Conservation (phyloP, 108 stramenopile species). For the Cylindrotheca fusiformis region DNA sequence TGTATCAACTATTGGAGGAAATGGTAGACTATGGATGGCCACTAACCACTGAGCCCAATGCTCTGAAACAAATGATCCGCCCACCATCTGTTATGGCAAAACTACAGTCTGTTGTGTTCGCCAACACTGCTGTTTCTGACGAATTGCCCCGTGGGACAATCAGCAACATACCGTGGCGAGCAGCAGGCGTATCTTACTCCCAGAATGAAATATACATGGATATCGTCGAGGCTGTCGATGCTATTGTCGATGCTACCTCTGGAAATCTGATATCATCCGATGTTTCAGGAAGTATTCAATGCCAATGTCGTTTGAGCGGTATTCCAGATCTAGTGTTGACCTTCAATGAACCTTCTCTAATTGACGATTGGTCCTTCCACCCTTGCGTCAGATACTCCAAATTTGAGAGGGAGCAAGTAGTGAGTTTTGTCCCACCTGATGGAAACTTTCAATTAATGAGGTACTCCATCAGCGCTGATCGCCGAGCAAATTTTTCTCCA, state of each 20-base stretch:
- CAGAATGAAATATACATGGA: constrained; percentile 99
- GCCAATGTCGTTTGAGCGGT: constrained; percentile 89
- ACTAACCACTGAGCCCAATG: constrained; percentile 98
- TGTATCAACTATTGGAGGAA: constrained; percentile 97
- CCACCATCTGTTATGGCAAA: constrained; percentile 90
- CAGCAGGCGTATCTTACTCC: constrained; percentile 87
- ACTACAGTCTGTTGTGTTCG: constrained; percentile 38
- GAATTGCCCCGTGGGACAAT: constrained; percentile 86
- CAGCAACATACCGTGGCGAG: constrained; percentile 98
- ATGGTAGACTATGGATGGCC: constrained; percentile 99
- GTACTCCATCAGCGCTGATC: constrained; percentile 71
- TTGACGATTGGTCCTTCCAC: constrained; percentile 98
- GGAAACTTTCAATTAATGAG: constrained; percentile 97
- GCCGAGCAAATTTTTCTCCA: constrained; percentile 41
- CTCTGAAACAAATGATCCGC: constrained; percentile 93
- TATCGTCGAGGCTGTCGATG: constrained; percentile 96
- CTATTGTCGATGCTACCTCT: constrained; percentile 75
- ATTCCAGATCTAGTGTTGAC: constrained; percentile 93
- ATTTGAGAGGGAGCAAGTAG: constrained; percentile 89
- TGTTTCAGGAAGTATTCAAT: constrained; percentile 90
- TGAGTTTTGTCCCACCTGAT: constrained; percentile 98
- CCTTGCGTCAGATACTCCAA: constrained; percentile 96
- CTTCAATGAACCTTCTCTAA: constrained; percentile 85
- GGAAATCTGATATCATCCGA: constrained; percentile 89
- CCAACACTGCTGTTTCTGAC: constrained; percentile 48